Evolutionary conservation across 2,329 filamentous ascomycete genomes (phyloP).

Genomic region (Leptographium galeiforme): DNA sequence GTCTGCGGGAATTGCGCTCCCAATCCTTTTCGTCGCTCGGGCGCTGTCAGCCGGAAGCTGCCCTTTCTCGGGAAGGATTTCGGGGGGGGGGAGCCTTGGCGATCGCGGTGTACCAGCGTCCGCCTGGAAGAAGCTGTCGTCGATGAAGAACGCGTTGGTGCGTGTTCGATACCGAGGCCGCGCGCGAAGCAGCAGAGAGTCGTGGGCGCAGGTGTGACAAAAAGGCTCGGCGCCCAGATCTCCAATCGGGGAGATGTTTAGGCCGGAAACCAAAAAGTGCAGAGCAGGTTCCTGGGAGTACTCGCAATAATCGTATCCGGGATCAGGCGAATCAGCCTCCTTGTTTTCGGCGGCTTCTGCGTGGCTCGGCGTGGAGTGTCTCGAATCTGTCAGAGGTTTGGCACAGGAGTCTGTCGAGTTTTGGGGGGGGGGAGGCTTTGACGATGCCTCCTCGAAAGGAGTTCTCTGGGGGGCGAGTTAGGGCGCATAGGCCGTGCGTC

Average conservation of each 20-base stretch:
- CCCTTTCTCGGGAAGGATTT: no score
- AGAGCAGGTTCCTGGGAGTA: neutral
- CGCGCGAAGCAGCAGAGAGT: neutral
- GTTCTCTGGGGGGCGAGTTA: neutral
- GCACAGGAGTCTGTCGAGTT: neutral
- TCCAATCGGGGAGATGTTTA: neutral
- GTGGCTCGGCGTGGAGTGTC: neutral
- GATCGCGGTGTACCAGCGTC: no score
- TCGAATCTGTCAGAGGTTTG: neutral
- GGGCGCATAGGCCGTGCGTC: neutral
- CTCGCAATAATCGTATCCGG: no score
- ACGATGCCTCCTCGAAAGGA: neutral
- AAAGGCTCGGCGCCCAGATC: slow-evolving; percentile 1
- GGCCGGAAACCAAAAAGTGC: neutral
- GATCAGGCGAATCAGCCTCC: neutral
- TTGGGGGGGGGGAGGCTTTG: neutral
- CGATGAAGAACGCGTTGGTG: neutral
- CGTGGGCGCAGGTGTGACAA: neutral
- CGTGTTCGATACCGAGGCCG: neutral
- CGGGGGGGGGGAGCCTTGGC: no score
- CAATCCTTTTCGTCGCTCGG: neutral
- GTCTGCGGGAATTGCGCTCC: no score
- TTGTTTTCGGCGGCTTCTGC: neutral
- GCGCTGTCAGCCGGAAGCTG: no score
- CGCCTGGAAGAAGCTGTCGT: no score